Conservation (phyloP, 2,329 filamentous ascomycete species). For the Claviceps sp. region DNA sequence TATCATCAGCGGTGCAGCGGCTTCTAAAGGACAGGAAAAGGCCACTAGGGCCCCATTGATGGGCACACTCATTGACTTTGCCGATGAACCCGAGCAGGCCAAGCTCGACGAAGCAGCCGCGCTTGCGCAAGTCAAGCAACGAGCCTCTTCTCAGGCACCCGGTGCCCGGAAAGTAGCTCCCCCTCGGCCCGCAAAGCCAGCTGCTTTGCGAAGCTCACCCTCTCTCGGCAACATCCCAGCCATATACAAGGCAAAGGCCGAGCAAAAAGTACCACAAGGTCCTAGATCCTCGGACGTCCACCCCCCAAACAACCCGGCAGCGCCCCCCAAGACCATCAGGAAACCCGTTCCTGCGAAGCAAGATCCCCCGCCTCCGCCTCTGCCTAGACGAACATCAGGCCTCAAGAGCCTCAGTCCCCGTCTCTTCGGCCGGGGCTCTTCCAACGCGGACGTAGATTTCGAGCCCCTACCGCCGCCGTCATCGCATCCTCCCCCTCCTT, state of each 20-base stretch:
- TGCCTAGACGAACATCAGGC: slow-evolving; percentile 31
- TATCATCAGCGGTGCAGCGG: not conserved
- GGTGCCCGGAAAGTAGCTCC: slow-evolving; percentile 28
- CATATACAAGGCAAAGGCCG: not conserved
- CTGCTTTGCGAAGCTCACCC: slow-evolving; percentile 34
- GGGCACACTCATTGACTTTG: slow-evolving; percentile 48
- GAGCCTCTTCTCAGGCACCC: slow-evolving; percentile 12
- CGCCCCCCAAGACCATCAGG: slow-evolving; percentile 23
- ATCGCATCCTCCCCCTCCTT: slow-evolving; percentile 6
- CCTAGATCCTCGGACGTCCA: slow-evolving; percentile 11
- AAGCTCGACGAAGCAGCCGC: slow-evolving; percentile 21
- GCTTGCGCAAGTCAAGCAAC: slow-evolving; percentile 16
- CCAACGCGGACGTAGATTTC: slow-evolving; percentile 28
- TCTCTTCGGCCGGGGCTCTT: slow-evolving; percentile 15
- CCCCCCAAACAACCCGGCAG: slow-evolving; percentile 14
- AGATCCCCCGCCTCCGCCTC: slow-evolving; percentile 30
- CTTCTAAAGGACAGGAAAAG: slow-evolving; percentile 7
- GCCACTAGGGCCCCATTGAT: slow-evolving; percentile 27
- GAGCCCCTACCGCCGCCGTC: slow-evolving; percentile 25
- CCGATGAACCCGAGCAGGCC: slow-evolving; percentile 33
- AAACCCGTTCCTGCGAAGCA: slow-evolving; percentile 7
- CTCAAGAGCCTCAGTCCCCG: slow-evolving; percentile 20
- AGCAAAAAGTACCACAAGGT: slow-evolving; percentile 21
- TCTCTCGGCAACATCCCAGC: slow-evolving; percentile 11
- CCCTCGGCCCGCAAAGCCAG: slow-evolving; percentile 45